phyloP scores from a whole-genome alignment of 2,329 filamentous ascomycete genomes.

The Fusarium sp. region DNA sequence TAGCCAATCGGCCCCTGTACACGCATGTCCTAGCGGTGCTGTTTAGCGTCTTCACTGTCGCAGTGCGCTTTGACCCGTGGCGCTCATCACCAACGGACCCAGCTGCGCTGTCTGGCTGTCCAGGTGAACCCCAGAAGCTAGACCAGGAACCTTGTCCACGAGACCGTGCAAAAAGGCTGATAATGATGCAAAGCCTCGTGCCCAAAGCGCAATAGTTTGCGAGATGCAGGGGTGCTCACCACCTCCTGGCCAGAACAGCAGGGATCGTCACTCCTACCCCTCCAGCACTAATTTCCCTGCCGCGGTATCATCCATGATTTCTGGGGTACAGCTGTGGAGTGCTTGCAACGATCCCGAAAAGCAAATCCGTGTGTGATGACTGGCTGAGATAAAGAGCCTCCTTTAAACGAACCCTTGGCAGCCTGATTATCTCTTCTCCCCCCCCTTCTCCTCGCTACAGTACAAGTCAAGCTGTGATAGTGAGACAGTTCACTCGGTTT shows the following conservation, averaged over 20 bases:
- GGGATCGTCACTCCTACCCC: neutral
- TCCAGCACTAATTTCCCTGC: slow-evolving; percentile 18
- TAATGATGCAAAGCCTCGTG: slow-evolving; percentile 10
- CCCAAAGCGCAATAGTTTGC: slow-evolving; percentile 28
- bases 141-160: neutral
- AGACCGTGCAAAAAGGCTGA: neutral
- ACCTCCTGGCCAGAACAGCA: neutral
- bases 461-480: neutral
- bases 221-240: slow-evolving; percentile 21
- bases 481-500: neutral
- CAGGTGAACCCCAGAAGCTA: neutral
- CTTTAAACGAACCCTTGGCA: slow-evolving; percentile 5
- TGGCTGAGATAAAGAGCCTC: slow-evolving; percentile 17
- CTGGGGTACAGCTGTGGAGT: slow-evolving; percentile 23
- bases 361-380: slow-evolving; percentile 14
- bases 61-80: slow-evolving; percentile 16
- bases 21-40: neutral
- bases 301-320: neutral
- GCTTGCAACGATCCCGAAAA: neutral
- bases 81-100: neutral
- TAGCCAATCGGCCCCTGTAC: neutral
- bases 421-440: neutral
- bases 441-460: neutral
- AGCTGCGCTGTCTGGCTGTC: neutral
- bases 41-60: neutral